phyloP scores from a whole-genome alignment of 148 eudicot species.

The Vaccinium vitisidaea region DNA sequence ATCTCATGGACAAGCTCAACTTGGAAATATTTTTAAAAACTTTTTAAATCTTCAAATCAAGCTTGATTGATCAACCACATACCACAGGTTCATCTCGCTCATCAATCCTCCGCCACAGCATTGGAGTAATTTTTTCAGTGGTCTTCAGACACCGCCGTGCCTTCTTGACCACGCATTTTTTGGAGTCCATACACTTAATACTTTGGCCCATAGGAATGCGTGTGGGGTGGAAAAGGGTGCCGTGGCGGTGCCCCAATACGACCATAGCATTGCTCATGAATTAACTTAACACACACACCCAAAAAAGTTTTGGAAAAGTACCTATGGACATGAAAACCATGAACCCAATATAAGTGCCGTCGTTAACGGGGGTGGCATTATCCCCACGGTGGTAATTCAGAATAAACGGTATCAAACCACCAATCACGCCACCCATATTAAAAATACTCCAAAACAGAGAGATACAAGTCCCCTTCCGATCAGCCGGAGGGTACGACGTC shows the following conservation, averaged over 20 bases:
- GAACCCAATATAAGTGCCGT: slow-evolving; percentile 87
- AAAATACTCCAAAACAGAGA: slow-evolving; percentile 87
- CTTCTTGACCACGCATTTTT: no score
- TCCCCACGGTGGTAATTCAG: slow-evolving; percentile 59
- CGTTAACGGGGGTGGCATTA: slow-evolving; percentile 64
- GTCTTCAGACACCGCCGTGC: no score
- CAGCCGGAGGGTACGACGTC: slow-evolving; percentile 76
- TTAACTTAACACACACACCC: not conserved
- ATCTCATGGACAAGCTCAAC: no score
- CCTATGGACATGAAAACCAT: slow-evolving; percentile 88
- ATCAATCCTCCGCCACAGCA: no score
- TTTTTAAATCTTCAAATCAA: no score
- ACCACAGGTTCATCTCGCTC: no score
- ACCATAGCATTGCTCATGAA: not conserved
- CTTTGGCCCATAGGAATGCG: no score
- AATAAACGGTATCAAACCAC: slow-evolving; percentile 78
- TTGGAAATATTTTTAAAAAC: no score
- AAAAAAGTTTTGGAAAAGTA: slow-evolving; percentile 11
- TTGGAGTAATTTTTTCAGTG: no score
- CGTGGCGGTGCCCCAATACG: not conserved
- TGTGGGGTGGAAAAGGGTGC: no score
- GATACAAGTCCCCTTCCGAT: slow-evolving; percentile 71
- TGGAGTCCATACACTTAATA: no score
- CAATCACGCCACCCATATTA: slow-evolving; percentile 91
- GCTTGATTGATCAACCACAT: no score